Percentiles rank a stretch among this genome's conserved stretches.
These are phyloP conservation scores for Fibroporia radiculosa DNA, from an alignment of 768 basidiomycete genomes.

Conservation along the genomic window DNA sequence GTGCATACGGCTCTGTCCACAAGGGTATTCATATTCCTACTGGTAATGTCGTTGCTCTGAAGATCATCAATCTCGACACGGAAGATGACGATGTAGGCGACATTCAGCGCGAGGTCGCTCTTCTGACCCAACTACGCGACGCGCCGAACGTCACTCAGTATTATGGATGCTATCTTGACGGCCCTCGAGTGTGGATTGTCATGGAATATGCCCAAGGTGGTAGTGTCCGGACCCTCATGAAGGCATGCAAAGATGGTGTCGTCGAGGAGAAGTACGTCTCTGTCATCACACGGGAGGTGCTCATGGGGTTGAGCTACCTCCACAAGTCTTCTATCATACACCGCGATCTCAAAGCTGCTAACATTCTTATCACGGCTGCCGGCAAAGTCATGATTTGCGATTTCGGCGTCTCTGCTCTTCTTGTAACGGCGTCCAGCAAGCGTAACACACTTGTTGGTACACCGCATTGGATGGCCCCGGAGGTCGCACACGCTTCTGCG, in stretches of 20 bases:
- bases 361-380: constrained; percentile 81
- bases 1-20: constrained; percentile 94
- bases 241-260: constrained; percentile 64
- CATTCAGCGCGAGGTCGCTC: constrained; percentile 92
- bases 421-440: constrained; percentile 79
- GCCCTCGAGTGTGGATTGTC: constrained; percentile 95
- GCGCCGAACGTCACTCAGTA: constrained; percentile 91
- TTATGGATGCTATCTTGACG: constrained; percentile 93
- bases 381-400: constrained; percentile 96
- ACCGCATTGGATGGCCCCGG: constrained; percentile 99
- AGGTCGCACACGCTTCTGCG: constrained; percentile 85
- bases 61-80: constrained; percentile 97
- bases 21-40: constrained; percentile 80
- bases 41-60: constrained; percentile 88
- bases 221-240: constrained; percentile 89
- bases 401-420: constrained; percentile 94
- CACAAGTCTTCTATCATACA: constrained; percentile 95
- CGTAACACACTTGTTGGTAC: constrained; percentile 96
- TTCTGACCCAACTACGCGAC: constrained; percentile 83
- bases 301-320: constrained; percentile 80
- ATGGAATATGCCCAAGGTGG: constrained; percentile 98
- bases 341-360: constrained; percentile 96
- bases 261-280: constrained; percentile 88
- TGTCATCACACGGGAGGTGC: constrained; percentile 83
- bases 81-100: constrained; percentile 94